phyloP scores from a whole-genome alignment of 148 eudicot genomes.

The Cornus controversa region DNA sequence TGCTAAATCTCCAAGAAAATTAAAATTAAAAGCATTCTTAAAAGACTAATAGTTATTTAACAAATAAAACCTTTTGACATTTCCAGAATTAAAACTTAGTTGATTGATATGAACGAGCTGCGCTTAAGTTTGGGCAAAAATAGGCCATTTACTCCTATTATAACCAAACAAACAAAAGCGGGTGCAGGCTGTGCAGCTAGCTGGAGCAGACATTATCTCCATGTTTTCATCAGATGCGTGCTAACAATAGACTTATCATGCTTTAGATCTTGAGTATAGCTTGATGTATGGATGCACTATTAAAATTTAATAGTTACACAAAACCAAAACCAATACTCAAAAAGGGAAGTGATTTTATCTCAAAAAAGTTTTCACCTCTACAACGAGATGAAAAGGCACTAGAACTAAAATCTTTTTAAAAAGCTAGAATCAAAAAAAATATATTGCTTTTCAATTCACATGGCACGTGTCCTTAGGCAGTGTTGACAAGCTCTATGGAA shows the following conservation, averaged over 20 bases:
- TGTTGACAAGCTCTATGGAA: background rate
- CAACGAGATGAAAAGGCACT: background rate
- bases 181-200: background rate
- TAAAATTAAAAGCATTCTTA: background rate
- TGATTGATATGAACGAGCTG: background rate
- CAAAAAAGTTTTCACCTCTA: background rate
- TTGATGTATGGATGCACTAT: background rate
- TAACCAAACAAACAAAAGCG: background rate
- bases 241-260: background rate
- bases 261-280: background rate
- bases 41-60: background rate
- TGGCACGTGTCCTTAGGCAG: background rate
- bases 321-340: background rate
- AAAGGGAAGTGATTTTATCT: background rate
- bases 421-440: background rate
- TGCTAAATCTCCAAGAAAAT: background rate
- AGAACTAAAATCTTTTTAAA: conserved; percentile 2
- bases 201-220: background rate
- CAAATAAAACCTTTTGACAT: background rate
- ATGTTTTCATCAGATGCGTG: background rate
- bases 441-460: background rate
- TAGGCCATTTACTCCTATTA: background rate
- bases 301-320: background rate
- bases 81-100: background rate
- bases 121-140: background rate